Evolutionary conservation across 2,329 filamentous ascomycete species (phyloP).

Genomic region (Hyphodiscus sp.): DNA sequence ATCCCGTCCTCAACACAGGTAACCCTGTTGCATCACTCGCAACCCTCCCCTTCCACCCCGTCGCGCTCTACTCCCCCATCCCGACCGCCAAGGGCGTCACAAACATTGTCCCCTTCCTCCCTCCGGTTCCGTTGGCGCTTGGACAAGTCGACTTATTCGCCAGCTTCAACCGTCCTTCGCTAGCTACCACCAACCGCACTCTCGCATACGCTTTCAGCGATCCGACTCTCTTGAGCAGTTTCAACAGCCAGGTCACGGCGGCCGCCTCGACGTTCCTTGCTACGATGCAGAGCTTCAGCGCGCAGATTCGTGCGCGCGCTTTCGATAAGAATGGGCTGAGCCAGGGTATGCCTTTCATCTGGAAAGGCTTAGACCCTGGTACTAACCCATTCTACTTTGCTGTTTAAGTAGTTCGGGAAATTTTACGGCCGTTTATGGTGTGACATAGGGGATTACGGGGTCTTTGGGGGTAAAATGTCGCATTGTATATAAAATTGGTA

Average conservation of each 20-base stretch:
- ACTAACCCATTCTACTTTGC: constrained; percentile 9
- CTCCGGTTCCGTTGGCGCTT: constrained; percentile 28
- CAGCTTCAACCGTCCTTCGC: constrained; percentile 36
- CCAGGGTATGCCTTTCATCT: constrained; percentile 43
- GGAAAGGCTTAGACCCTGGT: constrained; percentile 14
- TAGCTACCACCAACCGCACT: constrained; percentile 32
- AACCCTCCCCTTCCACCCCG: constrained; percentile 37
- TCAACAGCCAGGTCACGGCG: constrained; percentile 27
- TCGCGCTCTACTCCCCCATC: constrained; percentile 18
- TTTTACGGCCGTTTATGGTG: no score
- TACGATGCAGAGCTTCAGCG: constrained; percentile 35
- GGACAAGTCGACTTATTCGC: constrained; percentile 34
- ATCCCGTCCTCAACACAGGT: constrained; percentile 39
- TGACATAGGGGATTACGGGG: no score
- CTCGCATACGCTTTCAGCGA: constrained; percentile 38
- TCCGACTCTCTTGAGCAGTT: constrained; percentile 28
- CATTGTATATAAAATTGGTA: no score
- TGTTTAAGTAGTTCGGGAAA: no score
- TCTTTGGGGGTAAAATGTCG: no score
- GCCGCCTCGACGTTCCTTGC: constrained; percentile 33
- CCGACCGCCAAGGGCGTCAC: constrained; percentile 36
- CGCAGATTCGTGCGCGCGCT: constrained; percentile 29
- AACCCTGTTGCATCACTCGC: constrained; percentile 32
- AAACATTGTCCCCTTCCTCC: constrained; percentile 33
- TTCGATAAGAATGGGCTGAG: constrained; percentile 39